These are phyloP conservation scores for Xylaria acuta DNA, from an alignment of 495 filamentous ascomycete genomes.

Conservation along the genomic window DNA sequence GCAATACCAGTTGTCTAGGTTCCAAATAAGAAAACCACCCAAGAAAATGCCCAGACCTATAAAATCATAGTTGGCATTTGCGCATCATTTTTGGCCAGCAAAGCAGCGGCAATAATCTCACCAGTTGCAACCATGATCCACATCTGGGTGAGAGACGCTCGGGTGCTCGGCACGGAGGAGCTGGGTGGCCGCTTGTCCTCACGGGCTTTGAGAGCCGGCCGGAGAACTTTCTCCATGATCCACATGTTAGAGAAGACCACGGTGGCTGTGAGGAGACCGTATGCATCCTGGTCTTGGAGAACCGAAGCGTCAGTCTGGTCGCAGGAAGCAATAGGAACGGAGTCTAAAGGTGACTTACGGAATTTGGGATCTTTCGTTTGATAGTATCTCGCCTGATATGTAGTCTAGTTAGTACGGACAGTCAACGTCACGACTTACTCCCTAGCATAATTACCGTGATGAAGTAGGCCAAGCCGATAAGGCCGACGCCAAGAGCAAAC, in stretches of 20 bases:
- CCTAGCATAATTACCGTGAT: conserved; percentile 69
- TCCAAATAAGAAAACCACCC: conserved; percentile 86
- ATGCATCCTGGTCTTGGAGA: conserved; percentile 73
- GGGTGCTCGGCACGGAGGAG: conserved; percentile 55
- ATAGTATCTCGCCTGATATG: conserved; percentile 76
- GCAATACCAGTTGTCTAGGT: conserved; percentile 84
- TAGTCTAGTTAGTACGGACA: conserved; percentile 31
- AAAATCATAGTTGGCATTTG: conserved; percentile 6
- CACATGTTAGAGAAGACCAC: conserved; percentile 85
- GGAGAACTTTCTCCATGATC: conserved; percentile 83
- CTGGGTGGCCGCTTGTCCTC: conserved; percentile 59
- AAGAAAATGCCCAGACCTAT: conserved; percentile 78
- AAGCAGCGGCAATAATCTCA: conserved; percentile 29
- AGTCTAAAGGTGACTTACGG: conserved; percentile 39
- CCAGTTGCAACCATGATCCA: conserved; percentile 59
- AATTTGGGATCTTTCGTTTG: conserved; percentile 91
- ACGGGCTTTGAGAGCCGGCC: conserved; percentile 60
- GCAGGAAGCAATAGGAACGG: too few relatives aligned
- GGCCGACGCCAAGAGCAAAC: conserved; percentile 62
- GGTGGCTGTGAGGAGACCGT: conserved; percentile 77
- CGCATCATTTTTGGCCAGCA: not conserved
- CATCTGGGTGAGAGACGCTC: conserved; percentile 78
- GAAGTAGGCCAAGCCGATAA: conserved; percentile 71
- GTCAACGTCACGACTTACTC: not conserved
- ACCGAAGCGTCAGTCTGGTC: not conserved